Evolutionary conservation across 345 rosid species (phyloP), one percentile per base, ranked within the genome.

Genomic region (Salix caprea): DNA sequence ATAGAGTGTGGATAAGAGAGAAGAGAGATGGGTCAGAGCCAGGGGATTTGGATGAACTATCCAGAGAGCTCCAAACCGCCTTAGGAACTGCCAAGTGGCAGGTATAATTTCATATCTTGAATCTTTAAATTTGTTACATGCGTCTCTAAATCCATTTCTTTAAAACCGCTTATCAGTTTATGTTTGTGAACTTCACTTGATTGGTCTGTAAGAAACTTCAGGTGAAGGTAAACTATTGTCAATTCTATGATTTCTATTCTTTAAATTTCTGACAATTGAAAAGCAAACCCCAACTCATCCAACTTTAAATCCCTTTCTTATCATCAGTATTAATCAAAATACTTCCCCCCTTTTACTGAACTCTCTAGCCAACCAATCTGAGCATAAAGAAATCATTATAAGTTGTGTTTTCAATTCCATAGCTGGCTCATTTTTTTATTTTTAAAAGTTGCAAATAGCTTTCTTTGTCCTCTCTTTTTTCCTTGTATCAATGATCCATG

Each of bases 81-180:
- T 74, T 94, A 75, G 96, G 96, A 73, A 91, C 98, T 23, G 92
- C 98, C 61, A 94, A 94, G 80, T 94, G 97, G 97, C 98, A 94
- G 97, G 98, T 94, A 67, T 14, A 34, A 72, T 23, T 26, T 44
- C 24, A 4, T 42, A 36, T 52, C 54, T 61, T 21, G 34, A 67
- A 36, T 60, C 65, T 18, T 10, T 39, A 37, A 18, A 21, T 72
- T 56, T 67, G 5, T 8, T 44, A 42, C 16, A 5, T 67, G 14
- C 14, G 10, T 30, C 19, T 5, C 39, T 34, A 28, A 23, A 14
- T 23, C 3, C 26, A 3, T 58, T 58, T 58, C 14, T 23, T 23
- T 58, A 7, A 36, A 58, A 58, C 64, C 4, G 4, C 28, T 66
- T 60, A 24, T 56, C 58, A 40, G 39, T 48, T 37, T 62, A 12